A percentile compares a stretch with the other conserved stretches of the same genome.
Evolutionary conservation across 305 asterid genomes (phyloP).

Genomic region (Plantago lanceolata): DNA sequence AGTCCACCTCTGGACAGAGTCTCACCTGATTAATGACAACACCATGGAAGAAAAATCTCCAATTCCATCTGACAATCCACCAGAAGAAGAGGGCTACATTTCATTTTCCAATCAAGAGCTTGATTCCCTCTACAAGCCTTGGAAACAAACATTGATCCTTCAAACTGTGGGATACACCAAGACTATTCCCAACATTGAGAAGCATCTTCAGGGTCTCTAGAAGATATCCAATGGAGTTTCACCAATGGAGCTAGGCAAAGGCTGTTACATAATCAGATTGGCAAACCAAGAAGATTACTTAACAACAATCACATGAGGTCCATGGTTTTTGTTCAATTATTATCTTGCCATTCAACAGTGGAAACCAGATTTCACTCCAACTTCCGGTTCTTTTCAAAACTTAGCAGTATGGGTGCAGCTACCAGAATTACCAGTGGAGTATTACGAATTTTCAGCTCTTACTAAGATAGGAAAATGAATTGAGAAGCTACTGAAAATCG

Average conservation of each 20-base stretch:
- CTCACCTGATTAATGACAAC: too few species aligned
- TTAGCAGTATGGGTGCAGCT: not conserved
- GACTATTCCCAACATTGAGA: too few species aligned
- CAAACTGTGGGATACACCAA: too few species aligned
- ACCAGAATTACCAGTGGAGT: not conserved
- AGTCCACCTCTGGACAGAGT: too few species aligned
- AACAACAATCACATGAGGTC: not conserved
- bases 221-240: not conserved
- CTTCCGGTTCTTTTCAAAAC: not conserved
- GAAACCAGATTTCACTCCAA: not conserved
- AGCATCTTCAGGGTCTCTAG: too few species aligned
- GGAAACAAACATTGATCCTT: too few species aligned
- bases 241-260: not conserved
- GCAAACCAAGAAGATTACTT: not conserved
- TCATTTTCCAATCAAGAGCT: too few species aligned
- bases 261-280: not conserved
- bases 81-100: too few species aligned
- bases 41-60: too few species aligned
- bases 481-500: too few species aligned
- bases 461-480: not conserved
- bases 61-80: too few species aligned
- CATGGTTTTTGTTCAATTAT: not conserved
- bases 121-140: too few species aligned
- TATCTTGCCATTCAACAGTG: not conserved
- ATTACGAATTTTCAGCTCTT: not conserved